phyloP scores from a whole-genome alignment of 1,284 basidiomycete genomes.

The Heliocybe sulcata region DNA sequence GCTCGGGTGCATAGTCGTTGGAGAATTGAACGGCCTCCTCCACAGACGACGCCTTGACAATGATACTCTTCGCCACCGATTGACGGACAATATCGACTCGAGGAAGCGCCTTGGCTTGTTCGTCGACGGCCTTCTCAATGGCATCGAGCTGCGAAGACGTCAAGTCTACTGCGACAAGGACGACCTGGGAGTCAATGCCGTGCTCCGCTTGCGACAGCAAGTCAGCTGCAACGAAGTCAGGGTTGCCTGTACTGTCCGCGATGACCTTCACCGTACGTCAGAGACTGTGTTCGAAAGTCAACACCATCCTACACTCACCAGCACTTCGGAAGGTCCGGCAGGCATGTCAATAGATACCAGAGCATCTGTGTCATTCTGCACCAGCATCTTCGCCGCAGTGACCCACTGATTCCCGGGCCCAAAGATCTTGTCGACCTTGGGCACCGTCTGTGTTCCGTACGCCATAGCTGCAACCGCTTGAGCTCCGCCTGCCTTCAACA shows the following conservation, averaged over 20 bases:
- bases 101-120: slow-evolving; percentile 81
- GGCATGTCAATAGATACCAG: slow-evolving; percentile 99
- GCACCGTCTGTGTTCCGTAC: slow-evolving; percentile 91
- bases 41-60: slow-evolving; percentile 64
- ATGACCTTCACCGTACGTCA: slow-evolving; percentile 59
- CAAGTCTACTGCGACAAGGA: slow-evolving; percentile 80
- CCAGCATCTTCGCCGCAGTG: slow-evolving; percentile 98
- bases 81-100: slow-evolving; percentile 88
- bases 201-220: slow-evolving; percentile 97
- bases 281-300: neutral
- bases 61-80: slow-evolving; percentile 89
- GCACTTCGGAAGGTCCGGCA: slow-evolving; percentile 94
- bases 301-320: slow-evolving; percentile 49
- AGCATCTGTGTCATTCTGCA: slow-evolving; percentile 98
- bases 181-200: slow-evolving; percentile 96
- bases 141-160: slow-evolving; percentile 52
- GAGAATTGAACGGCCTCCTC: slow-evolving; percentile 84
- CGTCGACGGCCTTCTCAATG: slow-evolving; percentile 85
- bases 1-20: slow-evolving; percentile 97
- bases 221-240: slow-evolving; percentile 93
- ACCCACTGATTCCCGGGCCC: slow-evolving; percentile 99
- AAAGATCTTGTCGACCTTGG: slow-evolving; percentile 99
- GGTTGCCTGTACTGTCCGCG: slow-evolving; percentile 81
- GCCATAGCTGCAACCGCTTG: slow-evolving; percentile 98
- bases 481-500: slow-evolving; percentile 92